These are phyloP conservation scores for Hypholoma sublateritium DNA, from an alignment of 768 basidiomycete genomes.

Conservation along the genomic window DNA sequence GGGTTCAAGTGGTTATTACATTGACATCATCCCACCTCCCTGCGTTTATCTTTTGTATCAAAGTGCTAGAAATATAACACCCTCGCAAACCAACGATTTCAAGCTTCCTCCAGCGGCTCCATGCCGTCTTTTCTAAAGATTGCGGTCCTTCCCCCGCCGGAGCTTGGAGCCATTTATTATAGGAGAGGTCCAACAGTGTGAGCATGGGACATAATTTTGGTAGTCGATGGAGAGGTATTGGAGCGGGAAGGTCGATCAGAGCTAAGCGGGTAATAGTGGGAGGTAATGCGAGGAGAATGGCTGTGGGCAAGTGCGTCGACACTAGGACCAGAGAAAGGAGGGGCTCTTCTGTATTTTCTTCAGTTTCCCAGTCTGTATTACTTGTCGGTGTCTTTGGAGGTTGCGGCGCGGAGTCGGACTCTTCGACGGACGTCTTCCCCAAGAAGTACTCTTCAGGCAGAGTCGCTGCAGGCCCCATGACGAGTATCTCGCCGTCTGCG, in stretches of 20 bases:
- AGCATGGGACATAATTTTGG: constrained; percentile 63
- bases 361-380: constrained; percentile 45
- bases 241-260: constrained; percentile 49
- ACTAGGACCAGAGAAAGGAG: constrained; percentile 53
- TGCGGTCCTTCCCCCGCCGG: constrained; percentile 28
- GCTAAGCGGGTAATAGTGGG: constrained; percentile 65
- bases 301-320: constrained; percentile 42
- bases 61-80: constrained; percentile 44
- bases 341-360: constrained; percentile 30
- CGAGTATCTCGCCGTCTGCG: constrained; percentile 61
- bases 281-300: constrained; percentile 52
- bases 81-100: constrained; percentile 55
- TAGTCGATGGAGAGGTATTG: constrained; percentile 55
- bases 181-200: constrained; percentile 65
- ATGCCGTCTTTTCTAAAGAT: constrained; percentile 51
- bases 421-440: not conserved
- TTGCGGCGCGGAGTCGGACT: not conserved
- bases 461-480: constrained; percentile 55
- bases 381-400: constrained; percentile 11
- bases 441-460: constrained; percentile 45
- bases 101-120: constrained; percentile 56
- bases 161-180: constrained; percentile 47
- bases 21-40: constrained; percentile 66
- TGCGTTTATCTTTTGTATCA: constrained; percentile 49
- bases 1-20: constrained; percentile 6